Evolutionary conservation across 148 eudicot genomes (phyloP), one percentile per base, ranked within the genome.

Genomic region (Fagopyrum tataricum): DNA sequence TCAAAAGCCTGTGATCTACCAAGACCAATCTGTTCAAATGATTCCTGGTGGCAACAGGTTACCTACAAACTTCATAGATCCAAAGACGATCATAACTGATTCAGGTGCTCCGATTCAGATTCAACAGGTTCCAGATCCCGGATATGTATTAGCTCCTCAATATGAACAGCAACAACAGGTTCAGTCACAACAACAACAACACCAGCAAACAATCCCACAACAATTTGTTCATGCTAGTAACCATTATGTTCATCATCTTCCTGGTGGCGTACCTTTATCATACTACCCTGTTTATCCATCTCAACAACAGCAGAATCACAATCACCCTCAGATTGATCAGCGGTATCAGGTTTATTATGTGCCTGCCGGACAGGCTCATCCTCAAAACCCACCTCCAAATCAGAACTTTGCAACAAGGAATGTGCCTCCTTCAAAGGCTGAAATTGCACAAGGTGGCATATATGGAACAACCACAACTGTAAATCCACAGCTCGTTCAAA

Each of bases 281-380:
- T 90, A 88, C 78, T 92, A 88, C 75, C 86, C 83, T 4, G 67
- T 92, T 42, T 92, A 92, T 68, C 93, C 87, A 75, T 81, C 91
- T 37, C 96, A 88, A 77, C 96, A 90, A 49, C 78, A 71, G n/a
- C 83, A 79, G 2, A 85, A 82, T 70, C 89, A 81, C 24, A 82
- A 78, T 44, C 59, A 71, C n/a, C 84, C 78, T 74, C 59, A 71
- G 5, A 68, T 84, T 5, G 85, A 86, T 48, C 90, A 88, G 47
- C 96, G 88, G 49, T 87, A 90, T 66, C 83, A 85, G 0, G 82
- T 90, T 31, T 85, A 87, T 73, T 90, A 85, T 64, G 51, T 92
- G 44, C 79, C 84, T 4, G 86, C 96, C 73, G 86, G 93, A 74
- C 92, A 80, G 70, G 71, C 84, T 72, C 97, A 90, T 47, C 13